phyloP scores from a whole-genome alignment of 78 protist species.

The Pigoraptor vietnamica region DNA sequence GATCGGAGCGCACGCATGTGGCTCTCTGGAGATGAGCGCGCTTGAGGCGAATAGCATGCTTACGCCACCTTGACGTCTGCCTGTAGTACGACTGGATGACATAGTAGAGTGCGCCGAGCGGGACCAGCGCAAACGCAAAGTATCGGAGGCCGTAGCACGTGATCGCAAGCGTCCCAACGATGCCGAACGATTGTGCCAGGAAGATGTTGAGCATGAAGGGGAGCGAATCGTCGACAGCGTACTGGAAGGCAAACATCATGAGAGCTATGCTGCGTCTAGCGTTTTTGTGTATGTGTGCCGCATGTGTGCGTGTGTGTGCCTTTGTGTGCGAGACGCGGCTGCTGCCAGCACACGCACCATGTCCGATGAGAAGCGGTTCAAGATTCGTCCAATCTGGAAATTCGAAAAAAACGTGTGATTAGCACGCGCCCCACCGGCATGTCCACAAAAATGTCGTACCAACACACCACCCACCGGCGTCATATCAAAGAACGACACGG shows the following conservation, averaged over 20 bases:
- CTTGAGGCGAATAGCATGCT: too few relatives aligned
- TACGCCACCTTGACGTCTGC: conserved; percentile 2
- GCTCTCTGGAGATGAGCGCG: too few relatives aligned
- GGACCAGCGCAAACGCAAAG: background rate
- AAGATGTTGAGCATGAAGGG: conserved; percentile 32
- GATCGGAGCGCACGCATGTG: conserved; percentile 24
- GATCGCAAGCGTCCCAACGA: background rate
- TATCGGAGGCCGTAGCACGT: conserved; percentile 10
- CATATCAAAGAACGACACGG: conserved; percentile 92
- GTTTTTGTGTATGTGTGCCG: too few relatives aligned
- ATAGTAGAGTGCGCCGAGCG: conserved; percentile 24
- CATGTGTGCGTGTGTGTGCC: too few relatives aligned
- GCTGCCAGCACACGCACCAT: background rate
- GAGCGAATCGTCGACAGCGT: conserved; percentile 27
- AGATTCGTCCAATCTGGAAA: conserved; percentile 82
- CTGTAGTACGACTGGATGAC: conserved; percentile 15
- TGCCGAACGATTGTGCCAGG: conserved; percentile 18
- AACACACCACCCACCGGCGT: conserved; percentile 87
- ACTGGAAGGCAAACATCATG: background rate
- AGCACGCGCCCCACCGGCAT: background rate
- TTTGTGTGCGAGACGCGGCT: too few relatives aligned
- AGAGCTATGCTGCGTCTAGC: conserved; percentile 12
- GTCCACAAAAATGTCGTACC: conserved; percentile 16
- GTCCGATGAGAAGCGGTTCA: conserved; percentile 71
- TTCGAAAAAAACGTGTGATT: too few relatives aligned